Evolutionary conservation across 495 filamentous ascomycete species (phyloP), one percentile per base, ranked within the genome.

Genomic region (Podospora pseudopauciseta): DNA sequence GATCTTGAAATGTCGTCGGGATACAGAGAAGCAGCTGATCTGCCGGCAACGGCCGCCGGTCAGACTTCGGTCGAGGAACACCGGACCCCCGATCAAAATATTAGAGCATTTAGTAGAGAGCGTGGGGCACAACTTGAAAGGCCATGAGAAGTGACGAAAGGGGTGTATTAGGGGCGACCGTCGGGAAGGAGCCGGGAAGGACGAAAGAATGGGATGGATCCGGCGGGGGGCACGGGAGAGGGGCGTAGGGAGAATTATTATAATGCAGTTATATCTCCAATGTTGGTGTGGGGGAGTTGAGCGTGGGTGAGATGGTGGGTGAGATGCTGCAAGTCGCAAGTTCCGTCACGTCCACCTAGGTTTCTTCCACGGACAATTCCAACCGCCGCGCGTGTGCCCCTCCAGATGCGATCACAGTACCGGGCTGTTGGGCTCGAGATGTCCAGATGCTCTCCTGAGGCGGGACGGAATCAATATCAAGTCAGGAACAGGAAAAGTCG

Each of bases 41-140:
- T 27, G 60, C 20, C 44, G 49, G 60, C 49, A 39, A 69, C 32
- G 66, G 27, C 54, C 63, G 68, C 44, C 59, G 34, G 19, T 34
- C 5, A 60, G 60, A 27, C 62, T 56, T 63, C 71, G 70, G 65
- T 72, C 68, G 77, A 81, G 77, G 79, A 81, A 81, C 80, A 68
- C 78, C 81, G 80, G 79, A 82, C 75, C 72, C 80, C 80, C 73
- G 61, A 58, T 20, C 6, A 7, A 63, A 23, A 7, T 19, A 44
- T 72, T 75, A 75, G 70, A 62, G 55, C 55, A 58, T 58, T 58
- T 19, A 70, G 75, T 74, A 76, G 70, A 66, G 76, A 75, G 60
- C 68, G 70, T 69, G 68, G 67, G 70, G 64, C 54, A 66, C 57
- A 73, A 59, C 44, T 72, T 73, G 34, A 67, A 69, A 65, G 66